Conservation (phyloP, 139 green algal species). For the Chlorella vulgaris region DNA sequence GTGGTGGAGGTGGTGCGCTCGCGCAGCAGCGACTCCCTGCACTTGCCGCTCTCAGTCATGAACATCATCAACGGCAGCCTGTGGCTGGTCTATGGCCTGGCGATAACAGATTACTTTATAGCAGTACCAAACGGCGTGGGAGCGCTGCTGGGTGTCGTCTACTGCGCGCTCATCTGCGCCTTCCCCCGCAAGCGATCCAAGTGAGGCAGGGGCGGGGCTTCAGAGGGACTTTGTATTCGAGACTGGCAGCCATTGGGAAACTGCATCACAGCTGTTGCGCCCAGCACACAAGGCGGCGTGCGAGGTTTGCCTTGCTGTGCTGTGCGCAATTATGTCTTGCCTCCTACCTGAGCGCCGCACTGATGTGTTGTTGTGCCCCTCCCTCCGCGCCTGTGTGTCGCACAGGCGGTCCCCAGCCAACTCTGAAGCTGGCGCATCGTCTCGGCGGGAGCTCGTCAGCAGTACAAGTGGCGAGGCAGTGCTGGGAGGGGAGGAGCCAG, state of each 20-base stretch:
- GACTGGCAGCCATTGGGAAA: too few species aligned
- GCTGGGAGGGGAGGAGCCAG: neutral
- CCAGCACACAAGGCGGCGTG: too few species aligned
- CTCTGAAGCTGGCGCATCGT: neutral
- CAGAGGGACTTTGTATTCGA: too few species aligned
- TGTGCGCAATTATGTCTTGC: too few species aligned
- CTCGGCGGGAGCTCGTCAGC: conserved; percentile 1
- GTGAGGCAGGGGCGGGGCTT: neutral
- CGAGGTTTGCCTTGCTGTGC: too few species aligned
- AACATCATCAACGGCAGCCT: conserved; percentile 63
- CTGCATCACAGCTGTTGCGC: too few species aligned
- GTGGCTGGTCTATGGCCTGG: conserved; percentile 52
- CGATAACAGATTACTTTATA: conserved; percentile 61
- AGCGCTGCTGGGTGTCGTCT: conserved; percentile 17
- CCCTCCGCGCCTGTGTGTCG: neutral
- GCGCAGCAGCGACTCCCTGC: conserved; percentile 59
- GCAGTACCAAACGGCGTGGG: conserved; percentile 59
- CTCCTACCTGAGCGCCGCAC: too few species aligned
- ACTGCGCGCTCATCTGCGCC: conserved; percentile 4
- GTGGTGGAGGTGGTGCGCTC: conserved; percentile 63
- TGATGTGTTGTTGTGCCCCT: neutral
- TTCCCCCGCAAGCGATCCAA: conserved; percentile 1
- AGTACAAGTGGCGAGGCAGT: neutral
- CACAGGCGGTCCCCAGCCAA: conserved; percentile 3
- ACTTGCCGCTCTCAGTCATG: conserved; percentile 65